phyloP scores from a whole-genome alignment of 352 stramenopile species.

The Globisporangium radiosum region DNA sequence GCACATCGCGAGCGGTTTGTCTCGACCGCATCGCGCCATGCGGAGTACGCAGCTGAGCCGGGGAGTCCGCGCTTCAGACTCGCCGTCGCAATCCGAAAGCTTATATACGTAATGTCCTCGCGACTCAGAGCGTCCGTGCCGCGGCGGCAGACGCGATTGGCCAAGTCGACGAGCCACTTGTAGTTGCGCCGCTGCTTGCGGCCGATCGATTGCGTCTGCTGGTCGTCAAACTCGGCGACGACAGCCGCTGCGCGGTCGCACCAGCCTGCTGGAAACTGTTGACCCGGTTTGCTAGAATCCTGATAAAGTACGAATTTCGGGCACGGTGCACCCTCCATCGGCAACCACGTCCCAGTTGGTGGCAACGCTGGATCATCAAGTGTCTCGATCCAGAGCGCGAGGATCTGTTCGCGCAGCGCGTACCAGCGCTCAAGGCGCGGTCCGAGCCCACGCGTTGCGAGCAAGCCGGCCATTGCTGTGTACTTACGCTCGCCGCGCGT shows the following conservation, averaged over 20 bases:
- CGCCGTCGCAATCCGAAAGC: conserved; percentile 5
- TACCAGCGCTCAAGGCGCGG: conserved; percentile 1
- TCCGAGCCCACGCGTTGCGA: conserved; percentile 1
- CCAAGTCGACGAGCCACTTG: not conserved
- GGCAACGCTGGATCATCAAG: conserved; percentile 2
- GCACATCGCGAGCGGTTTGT: not conserved
- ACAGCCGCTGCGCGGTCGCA: not conserved
- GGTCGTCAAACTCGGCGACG: not conserved
- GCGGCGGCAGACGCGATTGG: not conserved
- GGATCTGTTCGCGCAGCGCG: conserved; percentile 9
- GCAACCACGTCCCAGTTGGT: conserved; percentile 2
- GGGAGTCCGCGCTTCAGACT: conserved; percentile 12
- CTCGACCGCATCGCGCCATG: not conserved
- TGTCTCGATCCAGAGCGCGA: conserved; percentile 13
- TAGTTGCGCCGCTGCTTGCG: conserved; percentile 1
- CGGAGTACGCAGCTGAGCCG: not conserved
- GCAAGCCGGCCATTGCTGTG: not conserved
- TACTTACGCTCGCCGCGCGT: not conserved
- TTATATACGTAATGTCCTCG: conserved; percentile 8
- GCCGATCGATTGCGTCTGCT: not conserved
- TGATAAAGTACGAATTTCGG: no score
- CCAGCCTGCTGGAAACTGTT: conserved; percentile 2
- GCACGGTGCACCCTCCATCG: no score
- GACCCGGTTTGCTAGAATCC: not conserved
- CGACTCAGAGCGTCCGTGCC: conserved; percentile 8